A percentile compares a stretch with the other conserved stretches of the same genome.
Evolutionary conservation across 2,329 filamentous ascomycete genomes (phyloP).

Genomic region (Parasarocladium wereldwijsianum): DNA sequence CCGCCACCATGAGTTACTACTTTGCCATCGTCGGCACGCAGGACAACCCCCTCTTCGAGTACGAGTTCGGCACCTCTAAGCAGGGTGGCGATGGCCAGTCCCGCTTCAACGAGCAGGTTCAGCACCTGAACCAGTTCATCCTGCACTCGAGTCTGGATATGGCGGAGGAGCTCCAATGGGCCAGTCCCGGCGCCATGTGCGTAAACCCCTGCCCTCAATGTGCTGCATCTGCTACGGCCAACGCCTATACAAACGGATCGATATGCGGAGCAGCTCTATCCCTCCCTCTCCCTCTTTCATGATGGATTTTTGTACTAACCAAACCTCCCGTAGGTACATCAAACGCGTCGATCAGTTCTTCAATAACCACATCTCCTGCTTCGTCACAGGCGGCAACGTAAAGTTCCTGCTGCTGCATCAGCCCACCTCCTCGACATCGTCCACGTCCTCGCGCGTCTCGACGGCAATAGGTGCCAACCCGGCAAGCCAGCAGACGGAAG

Average conservation of each 20-base stretch:
- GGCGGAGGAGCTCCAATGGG: constrained; percentile 94
- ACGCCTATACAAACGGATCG: too few relatives aligned
- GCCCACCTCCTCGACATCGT: constrained; percentile 34
- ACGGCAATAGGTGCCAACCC: constrained; percentile 74
- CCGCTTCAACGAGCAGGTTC: constrained; percentile 75
- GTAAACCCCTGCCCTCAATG: constrained; percentile 11
- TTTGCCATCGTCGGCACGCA: constrained; percentile 93
- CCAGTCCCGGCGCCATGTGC: constrained; percentile 60
- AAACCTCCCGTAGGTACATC: constrained; percentile 90
- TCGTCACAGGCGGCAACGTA: constrained; percentile 81
- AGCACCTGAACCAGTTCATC: constrained; percentile 95
- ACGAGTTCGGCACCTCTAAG: constrained; percentile 94
- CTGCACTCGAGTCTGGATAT: constrained; percentile 89
- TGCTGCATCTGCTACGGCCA: too few relatives aligned
- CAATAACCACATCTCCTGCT: constrained; percentile 88
- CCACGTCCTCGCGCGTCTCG: constrained; percentile 27
- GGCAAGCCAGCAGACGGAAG: constrained; percentile 78
- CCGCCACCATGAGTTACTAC: constrained; percentile 81
- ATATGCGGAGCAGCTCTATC: too few relatives aligned
- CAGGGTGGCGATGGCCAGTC: constrained; percentile 86
- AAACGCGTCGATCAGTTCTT: constrained; percentile 96
- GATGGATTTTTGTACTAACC: constrained; percentile 1
- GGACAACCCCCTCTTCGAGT: constrained; percentile 91
- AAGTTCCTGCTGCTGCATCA: constrained; percentile 92
- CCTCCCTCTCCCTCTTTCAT: too few relatives aligned